phyloP scores from a whole-genome alignment of 2,329 filamentous ascomycete species.

The Aspergillus japonicus region DNA sequence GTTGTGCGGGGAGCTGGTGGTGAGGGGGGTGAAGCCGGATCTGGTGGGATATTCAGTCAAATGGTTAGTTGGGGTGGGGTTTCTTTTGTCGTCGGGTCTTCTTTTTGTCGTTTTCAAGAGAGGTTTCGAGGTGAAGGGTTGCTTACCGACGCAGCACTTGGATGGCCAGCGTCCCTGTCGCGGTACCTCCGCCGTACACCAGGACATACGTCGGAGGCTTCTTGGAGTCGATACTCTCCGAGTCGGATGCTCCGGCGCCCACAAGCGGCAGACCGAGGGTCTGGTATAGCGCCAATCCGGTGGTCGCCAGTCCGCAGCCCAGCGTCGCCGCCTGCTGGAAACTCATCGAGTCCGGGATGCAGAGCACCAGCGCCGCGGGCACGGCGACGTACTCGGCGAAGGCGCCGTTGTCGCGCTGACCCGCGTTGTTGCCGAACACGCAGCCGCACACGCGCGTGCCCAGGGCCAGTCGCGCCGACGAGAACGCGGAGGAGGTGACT shows the following conservation, averaged over 20 bases:
- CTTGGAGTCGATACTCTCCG: too few relatives aligned
- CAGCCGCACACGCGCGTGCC: conserved; percentile 38
- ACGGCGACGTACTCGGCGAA: conserved; percentile 38
- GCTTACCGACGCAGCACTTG: background rate
- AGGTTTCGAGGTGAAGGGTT: too few relatives aligned
- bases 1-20: background rate
- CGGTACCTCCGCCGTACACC: background rate
- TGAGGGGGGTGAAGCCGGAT: background rate
- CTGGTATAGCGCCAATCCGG: conserved; percentile 5
- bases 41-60: too few relatives aligned
- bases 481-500: conserved; percentile 5
- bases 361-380: conserved; percentile 28
- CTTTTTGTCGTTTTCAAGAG: too few relatives aligned
- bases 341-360: conserved; percentile 21
- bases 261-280: too few relatives aligned
- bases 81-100: too few relatives aligned
- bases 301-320: conserved; percentile 2
- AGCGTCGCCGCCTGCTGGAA: conserved; percentile 10
- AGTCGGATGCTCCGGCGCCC: too few relatives aligned
- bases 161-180: background rate
- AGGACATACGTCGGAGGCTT: background rate
- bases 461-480: background rate
- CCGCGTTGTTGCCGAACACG: conserved; percentile 29
- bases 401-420: conserved; percentile 28
- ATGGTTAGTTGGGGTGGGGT: too few relatives aligned